A percentile compares a stretch with the other conserved stretches of the same genome.
Evolutionary conservation across 2,329 filamentous ascomycete species (phyloP).

Genomic region (Lachnellula cervina): DNA sequence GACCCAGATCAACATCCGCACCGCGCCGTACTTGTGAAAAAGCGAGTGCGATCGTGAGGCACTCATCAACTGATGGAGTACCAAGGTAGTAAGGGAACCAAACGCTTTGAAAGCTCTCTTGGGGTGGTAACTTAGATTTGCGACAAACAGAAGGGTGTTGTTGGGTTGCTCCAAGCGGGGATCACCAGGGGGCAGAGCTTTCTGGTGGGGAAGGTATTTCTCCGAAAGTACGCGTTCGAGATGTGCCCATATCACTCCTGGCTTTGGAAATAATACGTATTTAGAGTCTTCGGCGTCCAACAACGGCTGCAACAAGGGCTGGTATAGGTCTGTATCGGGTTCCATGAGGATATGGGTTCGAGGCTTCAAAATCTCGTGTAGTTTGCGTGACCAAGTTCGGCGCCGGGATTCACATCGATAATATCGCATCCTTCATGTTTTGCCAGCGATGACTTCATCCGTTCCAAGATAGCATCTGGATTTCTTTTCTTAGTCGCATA

Average conservation of each 20-base stretch:
- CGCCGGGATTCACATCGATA: conserved; percentile 79
- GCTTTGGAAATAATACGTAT: conserved; percentile 48
- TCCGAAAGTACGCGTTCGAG: conserved; percentile 50
- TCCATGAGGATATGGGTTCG: conserved; percentile 82
- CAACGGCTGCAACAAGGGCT: conserved; percentile 56
- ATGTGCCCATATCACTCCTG: conserved; percentile 56
- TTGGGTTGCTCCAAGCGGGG: conserved; percentile 50
- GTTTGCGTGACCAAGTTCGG: conserved; percentile 69
- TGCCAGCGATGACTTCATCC: conserved; percentile 63
- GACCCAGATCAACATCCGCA: conserved; percentile 74
- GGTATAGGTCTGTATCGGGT: conserved; percentile 54
- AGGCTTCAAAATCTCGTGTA: conserved; percentile 71
- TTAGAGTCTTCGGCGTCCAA: conserved; percentile 42
- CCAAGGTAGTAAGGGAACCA: conserved; percentile 51
- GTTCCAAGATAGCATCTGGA: conserved; percentile 44
- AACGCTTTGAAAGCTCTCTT: conserved; percentile 47
- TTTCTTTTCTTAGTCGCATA: conserved; percentile 1
- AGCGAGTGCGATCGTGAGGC: conserved; percentile 53
- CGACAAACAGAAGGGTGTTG: conserved; percentile 67
- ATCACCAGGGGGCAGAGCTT: conserved; percentile 30
- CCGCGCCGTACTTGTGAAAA: conserved; percentile 71
- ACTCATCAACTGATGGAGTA: conserved; percentile 58
- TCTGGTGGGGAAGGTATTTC: conserved; percentile 51
- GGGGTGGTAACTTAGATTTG: conserved; percentile 57
- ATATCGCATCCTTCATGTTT: conserved; percentile 76